phyloP scores from a whole-genome alignment of 2,329 filamentous ascomycete species.

The Nakataea oryzae region DNA sequence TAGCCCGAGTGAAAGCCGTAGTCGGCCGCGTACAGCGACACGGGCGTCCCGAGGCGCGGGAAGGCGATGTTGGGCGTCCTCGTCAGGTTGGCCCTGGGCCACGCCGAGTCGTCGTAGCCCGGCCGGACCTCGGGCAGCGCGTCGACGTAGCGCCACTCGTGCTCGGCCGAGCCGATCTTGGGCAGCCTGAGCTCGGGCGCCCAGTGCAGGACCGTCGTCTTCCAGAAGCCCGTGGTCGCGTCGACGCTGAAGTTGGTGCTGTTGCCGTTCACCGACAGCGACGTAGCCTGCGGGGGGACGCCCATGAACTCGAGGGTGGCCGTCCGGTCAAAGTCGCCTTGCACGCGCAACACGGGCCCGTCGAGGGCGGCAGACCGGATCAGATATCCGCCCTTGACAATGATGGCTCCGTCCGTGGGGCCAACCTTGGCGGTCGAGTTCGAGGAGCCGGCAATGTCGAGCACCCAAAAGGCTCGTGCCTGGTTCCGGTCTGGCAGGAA shows the following conservation, averaged over 20 bases:
- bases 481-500: not conserved
- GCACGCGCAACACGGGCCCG: not conserved
- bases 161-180: constrained; percentile 30
- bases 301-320: constrained; percentile 5
- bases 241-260: not conserved
- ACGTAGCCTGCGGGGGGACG: not conserved
- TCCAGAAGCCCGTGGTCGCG: not conserved
- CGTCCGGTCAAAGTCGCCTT: constrained; percentile 7
- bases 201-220: constrained; percentile 24
- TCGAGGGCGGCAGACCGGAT: constrained; percentile 6
- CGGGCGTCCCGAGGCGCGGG: constrained; percentile 45
- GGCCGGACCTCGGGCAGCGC: constrained; percentile 57
- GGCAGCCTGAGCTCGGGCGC: constrained; percentile 44
- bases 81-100: constrained; percentile 48
- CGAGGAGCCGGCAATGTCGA: not conserved
- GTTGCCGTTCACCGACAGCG: not conserved
- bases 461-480: not conserved
- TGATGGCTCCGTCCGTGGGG: not conserved
- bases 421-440: not conserved
- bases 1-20: constrained; percentile 60
- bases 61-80: constrained; percentile 51
- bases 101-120: constrained; percentile 58
- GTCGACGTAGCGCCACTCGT: constrained; percentile 62
- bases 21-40: constrained; percentile 53
- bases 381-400: constrained; percentile 6